Evolutionary conservation across 2,329 filamentous ascomycete genomes (phyloP), one percentile per base, ranked within the genome.

Genomic region (Juglanconis oblonga): DNA sequence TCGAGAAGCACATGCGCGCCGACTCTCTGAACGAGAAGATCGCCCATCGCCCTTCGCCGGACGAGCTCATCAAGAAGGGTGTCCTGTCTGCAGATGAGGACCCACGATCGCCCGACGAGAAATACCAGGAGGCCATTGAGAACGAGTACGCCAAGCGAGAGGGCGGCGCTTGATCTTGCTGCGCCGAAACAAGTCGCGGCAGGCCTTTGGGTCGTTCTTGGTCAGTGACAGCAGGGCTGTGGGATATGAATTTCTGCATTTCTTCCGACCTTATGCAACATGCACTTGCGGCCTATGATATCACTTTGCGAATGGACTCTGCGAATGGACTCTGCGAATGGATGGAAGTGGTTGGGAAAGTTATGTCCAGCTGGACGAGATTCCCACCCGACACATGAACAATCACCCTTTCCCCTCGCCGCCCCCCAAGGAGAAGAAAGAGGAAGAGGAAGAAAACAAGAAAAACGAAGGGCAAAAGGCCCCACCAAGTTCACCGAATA

Each of bases 1-100:
- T 97, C 47, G 86, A 92, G 74, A 92, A 88, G 72, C 88, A 92
- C 74, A 97, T 97, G 92, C 85, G 89, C 13, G 89, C 87, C 62
- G 91, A 97, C 73, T 89, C 83, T 58, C 81, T 97, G 64, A 95
- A 96, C 74, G 92, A 96, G 70, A 93, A 93, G 74, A 86, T 97
- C 64, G 84, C 89, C 69, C 83, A 88, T 68, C 84, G 93, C 24
- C 93, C 93, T 1, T 81, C 84, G 40, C 89, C 90, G 10, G 90
- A 92, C 66, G 82, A 89, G 54, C 79, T 97, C 64, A 81, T 97
- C 60, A 87, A 89, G 69, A 87, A 90, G 67, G 92, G 92, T 5
- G 91, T 97, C 58, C 77, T 97, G 65, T 47, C 45, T 32, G 55
- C 62, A 17, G 86, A 84, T 61, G 84, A 88, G 65, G 86, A 89